Percentiles rank a stretch among this genome's conserved stretches.
Conservation (phyloP, 208 protist species). For the Acanthamoeba lenticulata region DNA sequence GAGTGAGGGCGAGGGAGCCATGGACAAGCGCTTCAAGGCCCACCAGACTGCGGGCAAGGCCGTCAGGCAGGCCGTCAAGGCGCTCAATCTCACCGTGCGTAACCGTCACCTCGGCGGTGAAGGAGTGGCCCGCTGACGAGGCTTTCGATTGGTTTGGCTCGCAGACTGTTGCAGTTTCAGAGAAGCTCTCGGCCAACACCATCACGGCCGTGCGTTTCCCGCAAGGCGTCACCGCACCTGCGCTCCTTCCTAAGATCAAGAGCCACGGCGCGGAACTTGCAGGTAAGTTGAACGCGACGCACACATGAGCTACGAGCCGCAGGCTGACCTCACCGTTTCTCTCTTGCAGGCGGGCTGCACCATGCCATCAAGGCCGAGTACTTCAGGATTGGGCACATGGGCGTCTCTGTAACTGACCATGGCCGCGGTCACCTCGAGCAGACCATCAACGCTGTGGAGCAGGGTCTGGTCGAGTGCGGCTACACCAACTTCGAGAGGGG, state of each 20-base stretch:
- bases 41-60: not conserved
- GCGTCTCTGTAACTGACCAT: not conserved
- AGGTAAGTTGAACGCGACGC: not conserved
- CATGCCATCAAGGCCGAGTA: conserved; percentile 68
- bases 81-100: not conserved
- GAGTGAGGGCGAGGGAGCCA: conserved; percentile 11
- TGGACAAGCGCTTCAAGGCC: conserved; percentile 53
- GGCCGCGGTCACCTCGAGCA: not conserved
- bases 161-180: not conserved
- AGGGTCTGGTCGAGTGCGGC: not conserved
- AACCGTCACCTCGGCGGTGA: not conserved
- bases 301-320: not conserved
- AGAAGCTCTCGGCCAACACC: conserved; percentile 50
- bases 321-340: not conserved
- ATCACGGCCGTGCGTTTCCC: conserved; percentile 69
- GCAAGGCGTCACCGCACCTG: conserved; percentile 8
- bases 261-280: not conserved
- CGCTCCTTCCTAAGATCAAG: conserved; percentile 40
- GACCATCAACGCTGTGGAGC: not conserved
- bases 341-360: conserved; percentile 67
- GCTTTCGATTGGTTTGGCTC: not conserved
- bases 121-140: not conserved
- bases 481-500: conserved; percentile 21
- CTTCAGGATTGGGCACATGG: conserved; percentile 71
- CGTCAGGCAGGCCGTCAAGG: conserved; percentile 35